Percentiles rank a stretch among this genome's conserved stretches.
Evolutionary conservation across 164 flowering plant species (phyloP).

Genomic region (Liquidambar formosana): DNA sequence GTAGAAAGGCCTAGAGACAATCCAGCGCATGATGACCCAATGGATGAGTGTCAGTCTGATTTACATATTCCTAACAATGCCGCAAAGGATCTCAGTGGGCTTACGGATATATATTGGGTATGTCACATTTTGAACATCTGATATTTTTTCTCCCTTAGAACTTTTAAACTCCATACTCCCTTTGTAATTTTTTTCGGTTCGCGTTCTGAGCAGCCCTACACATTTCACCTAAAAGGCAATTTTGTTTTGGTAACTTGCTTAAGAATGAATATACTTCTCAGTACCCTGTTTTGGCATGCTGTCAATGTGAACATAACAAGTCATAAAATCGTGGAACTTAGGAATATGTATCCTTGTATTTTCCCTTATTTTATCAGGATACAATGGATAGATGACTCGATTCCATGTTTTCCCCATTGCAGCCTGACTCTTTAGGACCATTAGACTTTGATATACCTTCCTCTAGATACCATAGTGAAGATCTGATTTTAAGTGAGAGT

Average conservation of each 20-base stretch:
- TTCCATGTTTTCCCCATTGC: constrained; percentile 30
- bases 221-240: no score
- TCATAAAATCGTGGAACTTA: neutral
- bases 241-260: neutral
- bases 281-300: neutral
- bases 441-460: constrained; percentile 79
- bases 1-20: constrained; percentile 20
- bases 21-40: constrained; percentile 24
- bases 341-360: neutral
- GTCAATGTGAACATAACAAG: neutral
- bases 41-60: constrained; percentile 33
- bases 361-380: neutral
- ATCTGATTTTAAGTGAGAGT: constrained; percentile 70
- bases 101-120: constrained; percentile 93
- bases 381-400: constrained; percentile 6
- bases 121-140: constrained; percentile 1
- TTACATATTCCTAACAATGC: constrained; percentile 30
- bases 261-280: neutral
- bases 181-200: neutral
- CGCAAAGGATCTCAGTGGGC: constrained; percentile 42
- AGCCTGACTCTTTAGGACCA: constrained; percentile 96
- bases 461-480: constrained; percentile 64
- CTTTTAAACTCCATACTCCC: neutral
- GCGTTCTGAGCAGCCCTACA: neutral
- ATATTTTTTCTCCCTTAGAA: neutral